Evolutionary conservation across 352 stramenopile species (phyloP).

Genomic region (Phytophthora pistaciae): DNA sequence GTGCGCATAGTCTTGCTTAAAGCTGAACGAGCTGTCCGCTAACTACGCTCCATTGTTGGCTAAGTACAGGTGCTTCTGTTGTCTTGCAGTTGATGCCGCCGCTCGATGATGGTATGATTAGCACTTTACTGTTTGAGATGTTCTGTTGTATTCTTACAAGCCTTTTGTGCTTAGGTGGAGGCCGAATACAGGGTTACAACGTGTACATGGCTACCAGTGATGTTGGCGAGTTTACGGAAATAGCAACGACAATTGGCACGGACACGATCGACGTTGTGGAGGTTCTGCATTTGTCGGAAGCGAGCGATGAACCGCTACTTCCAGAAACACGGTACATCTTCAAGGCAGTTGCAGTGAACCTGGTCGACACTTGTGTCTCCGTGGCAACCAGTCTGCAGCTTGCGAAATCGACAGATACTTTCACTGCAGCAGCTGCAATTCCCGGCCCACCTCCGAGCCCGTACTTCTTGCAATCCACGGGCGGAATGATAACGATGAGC

Average conservation of each 20-base stretch:
- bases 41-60: neutral
- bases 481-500: slow-evolving; percentile 55
- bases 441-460: slow-evolving; percentile 51
- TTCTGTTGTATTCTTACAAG: neutral
- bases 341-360: slow-evolving; percentile 60
- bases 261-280: slow-evolving; percentile 37
- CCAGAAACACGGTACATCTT: slow-evolving; percentile 57
- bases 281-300: slow-evolving; percentile 39
- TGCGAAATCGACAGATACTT: slow-evolving; percentile 19
- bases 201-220: slow-evolving; percentile 60
- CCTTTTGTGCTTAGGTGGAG: slow-evolving; percentile 41
- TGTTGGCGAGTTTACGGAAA: slow-evolving; percentile 40
- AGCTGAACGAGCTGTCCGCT: neutral
- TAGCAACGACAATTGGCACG: slow-evolving; percentile 37
- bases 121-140: neutral
- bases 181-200: slow-evolving; percentile 57
- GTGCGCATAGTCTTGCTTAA: slow-evolving; percentile 23
- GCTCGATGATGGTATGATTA: slow-evolving; percentile 45
- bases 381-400: slow-evolving; percentile 25
- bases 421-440: slow-evolving; percentile 40
- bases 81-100: slow-evolving; percentile 47
- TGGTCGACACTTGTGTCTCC: slow-evolving; percentile 52
- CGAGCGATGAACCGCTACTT: slow-evolving; percentile 29
- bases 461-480: slow-evolving; percentile 63
- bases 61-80: slow-evolving; percentile 52